Evolutionary conservation across 2,329 filamentous ascomycete genomes (phyloP).

Genomic region (Beauveria scarabaeidicola): DNA sequence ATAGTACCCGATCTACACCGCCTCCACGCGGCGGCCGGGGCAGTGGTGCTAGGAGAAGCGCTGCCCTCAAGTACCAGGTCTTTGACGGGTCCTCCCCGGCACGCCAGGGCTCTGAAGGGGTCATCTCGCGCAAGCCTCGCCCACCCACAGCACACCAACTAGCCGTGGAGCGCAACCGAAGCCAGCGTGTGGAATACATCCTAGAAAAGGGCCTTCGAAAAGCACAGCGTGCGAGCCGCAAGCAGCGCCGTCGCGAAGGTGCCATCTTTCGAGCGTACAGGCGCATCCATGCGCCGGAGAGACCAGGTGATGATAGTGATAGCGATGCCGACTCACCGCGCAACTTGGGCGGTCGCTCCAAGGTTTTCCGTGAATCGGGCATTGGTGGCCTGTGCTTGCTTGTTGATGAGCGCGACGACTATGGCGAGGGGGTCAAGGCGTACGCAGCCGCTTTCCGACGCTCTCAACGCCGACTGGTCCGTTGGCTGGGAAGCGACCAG

Average conservation of each 20-base stretch:
- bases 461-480: slow-evolving; percentile 53
- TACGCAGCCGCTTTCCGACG: slow-evolving; percentile 60
- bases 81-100: slow-evolving; percentile 54
- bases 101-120: slow-evolving; percentile 44
- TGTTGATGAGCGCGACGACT: slow-evolving; percentile 58
- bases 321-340: slow-evolving; percentile 39
- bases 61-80: slow-evolving; percentile 49
- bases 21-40: slow-evolving; percentile 26
- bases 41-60: slow-evolving; percentile 29
- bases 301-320: slow-evolving; percentile 55
- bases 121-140: slow-evolving; percentile 55
- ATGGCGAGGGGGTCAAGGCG: slow-evolving; percentile 62
- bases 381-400: slow-evolving; percentile 58
- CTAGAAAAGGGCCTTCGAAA: slow-evolving; percentile 65
- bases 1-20: slow-evolving; percentile 36
- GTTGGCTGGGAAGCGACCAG: slow-evolving; percentile 52
- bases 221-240: slow-evolving; percentile 55
- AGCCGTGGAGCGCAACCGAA: slow-evolving; percentile 70
- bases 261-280: slow-evolving; percentile 58
- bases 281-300: slow-evolving; percentile 47
- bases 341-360: slow-evolving; percentile 24
- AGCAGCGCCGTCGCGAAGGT: slow-evolving; percentile 54
- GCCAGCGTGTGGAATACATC: slow-evolving; percentile 72
- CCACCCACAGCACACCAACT: slow-evolving; percentile 76
- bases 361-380: slow-evolving; percentile 46